Base-by-base conservation (phyloP, 441 rosid genomes). In the Daphne laureola region DNA sequence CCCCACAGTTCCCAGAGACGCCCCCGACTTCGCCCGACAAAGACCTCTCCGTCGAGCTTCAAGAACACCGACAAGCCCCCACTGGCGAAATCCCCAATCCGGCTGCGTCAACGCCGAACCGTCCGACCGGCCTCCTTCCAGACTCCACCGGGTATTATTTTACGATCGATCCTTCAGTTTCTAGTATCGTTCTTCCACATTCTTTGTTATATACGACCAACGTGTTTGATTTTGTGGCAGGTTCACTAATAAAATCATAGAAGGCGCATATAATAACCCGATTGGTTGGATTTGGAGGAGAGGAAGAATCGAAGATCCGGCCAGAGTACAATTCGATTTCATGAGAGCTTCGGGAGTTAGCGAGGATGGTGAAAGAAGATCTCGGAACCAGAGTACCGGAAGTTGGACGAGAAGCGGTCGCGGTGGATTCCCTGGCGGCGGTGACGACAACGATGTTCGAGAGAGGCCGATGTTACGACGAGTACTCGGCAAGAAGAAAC, bases 381-480 rank as follows among this genome's bases (percentile, higher is more conserved):
- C 17, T 78, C 17, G 71, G 76, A 11, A 72, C 66, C 1, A 72
- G 44, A n/a, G 69, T 59, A 31, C 17, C 61, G 35, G 64, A 46
- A 0, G 23, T 21, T 5, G 38, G 40, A 2, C 65, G 58, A 43
- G 3, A 15, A 12, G 59, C 52, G 43, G 0, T 45, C 27, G 62
- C 65, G 11, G 53, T 56, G 0, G 61, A 69, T 12, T 65, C 81
- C 2, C 2, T 4, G 25, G 70, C 60, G 68, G 67, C 82, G 9
- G n/a, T n/a, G n/a, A n/a, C n/a, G n/a, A n/a, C n/a, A n/a, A n/a
- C n/a, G n/a, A 27, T 78, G 7, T 81, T 81, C 54, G 86, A 84
- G 72, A 81, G 97, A 56, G 98, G 98, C 40, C 82, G 84, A 67
- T 78, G 89, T 31, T 93, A 89, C 42, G 95, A 89, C 0, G 78